Evolutionary conservation across 768 basidiomycete species (phyloP).

Genomic region (Termitomyces titanicus): DNA sequence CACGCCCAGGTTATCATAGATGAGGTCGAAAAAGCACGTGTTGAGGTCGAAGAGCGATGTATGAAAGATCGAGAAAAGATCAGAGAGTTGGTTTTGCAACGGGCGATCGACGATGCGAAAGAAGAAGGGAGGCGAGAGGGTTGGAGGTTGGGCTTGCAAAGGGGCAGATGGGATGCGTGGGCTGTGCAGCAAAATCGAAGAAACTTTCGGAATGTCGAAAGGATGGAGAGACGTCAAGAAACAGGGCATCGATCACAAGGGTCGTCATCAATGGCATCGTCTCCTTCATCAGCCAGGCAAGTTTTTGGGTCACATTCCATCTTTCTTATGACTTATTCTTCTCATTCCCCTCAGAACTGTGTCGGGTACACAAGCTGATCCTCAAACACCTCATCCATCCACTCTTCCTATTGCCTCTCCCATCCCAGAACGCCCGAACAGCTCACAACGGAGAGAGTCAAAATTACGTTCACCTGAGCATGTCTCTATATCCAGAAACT

Average conservation of each 20-base stretch:
- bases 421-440: neutral
- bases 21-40: conserved; percentile 43
- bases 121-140: conserved; percentile 53
- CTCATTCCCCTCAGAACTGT: neutral
- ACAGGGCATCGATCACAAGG: neutral
- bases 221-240: neutral
- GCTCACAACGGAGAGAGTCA: neutral
- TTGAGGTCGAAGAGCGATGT: conserved; percentile 46
- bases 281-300: neutral
- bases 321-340: neutral
- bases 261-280: neutral
- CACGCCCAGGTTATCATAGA: conserved; percentile 51
- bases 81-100: conserved; percentile 42
- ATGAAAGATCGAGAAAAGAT: conserved; percentile 40
- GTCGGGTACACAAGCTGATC: neutral
- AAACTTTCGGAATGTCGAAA: neutral
- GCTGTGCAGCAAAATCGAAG: neutral
- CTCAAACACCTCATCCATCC: neutral
- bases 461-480: neutral
- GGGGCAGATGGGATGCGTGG: conserved; percentile 20
- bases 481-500: neutral
- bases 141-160: conserved; percentile 42
- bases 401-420: neutral
- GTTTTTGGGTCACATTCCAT: neutral
- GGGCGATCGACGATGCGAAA: conserved; percentile 44